These are phyloP conservation scores for Metschnikowia picachoensis DNA, from an alignment of 805 yeast species.

Conservation along the genomic window DNA sequence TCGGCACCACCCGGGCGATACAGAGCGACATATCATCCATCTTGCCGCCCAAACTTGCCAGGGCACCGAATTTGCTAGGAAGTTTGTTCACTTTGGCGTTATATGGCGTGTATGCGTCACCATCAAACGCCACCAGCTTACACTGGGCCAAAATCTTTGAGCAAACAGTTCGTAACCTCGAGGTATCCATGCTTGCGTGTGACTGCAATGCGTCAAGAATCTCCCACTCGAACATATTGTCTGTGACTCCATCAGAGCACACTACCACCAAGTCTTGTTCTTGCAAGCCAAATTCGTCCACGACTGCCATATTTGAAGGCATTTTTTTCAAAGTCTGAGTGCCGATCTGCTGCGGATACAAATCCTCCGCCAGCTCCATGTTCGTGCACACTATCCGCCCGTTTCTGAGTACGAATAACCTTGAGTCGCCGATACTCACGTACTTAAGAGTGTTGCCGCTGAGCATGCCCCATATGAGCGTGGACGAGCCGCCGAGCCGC, in stretches of 20 bases:
- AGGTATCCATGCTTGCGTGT: conserved; percentile 24
- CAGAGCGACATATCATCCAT: conserved; percentile 53
- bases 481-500: conserved; percentile 45
- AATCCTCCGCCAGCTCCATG: conserved; percentile 43
- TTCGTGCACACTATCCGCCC: conserved; percentile 41
- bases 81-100: conserved; percentile 47
- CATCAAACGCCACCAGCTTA: conserved; percentile 50
- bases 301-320: conserved; percentile 49
- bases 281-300: conserved; percentile 36
- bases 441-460: conserved; percentile 44
- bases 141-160: conserved; percentile 39
- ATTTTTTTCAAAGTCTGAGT: conserved; percentile 40
- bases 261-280: conserved; percentile 42
- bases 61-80: conserved; percentile 30
- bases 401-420: conserved; percentile 44
- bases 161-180: conserved; percentile 37
- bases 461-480: conserved; percentile 45
- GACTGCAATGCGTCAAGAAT: conserved; percentile 36
- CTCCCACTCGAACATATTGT: conserved; percentile 49
- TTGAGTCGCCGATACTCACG: conserved; percentile 52
- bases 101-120: conserved; percentile 50
- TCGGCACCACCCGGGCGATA: conserved; percentile 39
- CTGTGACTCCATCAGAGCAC: conserved; percentile 54
- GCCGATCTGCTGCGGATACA: conserved; percentile 55
- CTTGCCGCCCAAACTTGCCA: conserved; percentile 47